Conservation (phyloP, 2,329 filamentous ascomycete genomes). For the Pseudogymnoascus sp. region DNA sequence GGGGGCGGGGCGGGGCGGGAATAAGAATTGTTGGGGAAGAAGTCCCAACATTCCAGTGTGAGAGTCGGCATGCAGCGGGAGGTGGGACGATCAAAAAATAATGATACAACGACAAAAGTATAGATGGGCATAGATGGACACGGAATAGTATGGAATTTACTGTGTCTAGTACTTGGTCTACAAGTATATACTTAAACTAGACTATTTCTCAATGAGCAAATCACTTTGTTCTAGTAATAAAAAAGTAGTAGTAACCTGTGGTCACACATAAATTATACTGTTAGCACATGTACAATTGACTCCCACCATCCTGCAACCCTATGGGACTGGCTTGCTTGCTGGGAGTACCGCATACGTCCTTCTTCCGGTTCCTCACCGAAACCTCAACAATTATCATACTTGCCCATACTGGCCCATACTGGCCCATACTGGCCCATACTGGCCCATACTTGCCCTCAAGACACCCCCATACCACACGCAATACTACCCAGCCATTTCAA, state of each 20-base stretch:
- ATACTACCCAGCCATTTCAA: not conserved
- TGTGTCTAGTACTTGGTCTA: not conserved
- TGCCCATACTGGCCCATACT: not conserved
- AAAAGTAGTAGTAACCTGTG: not conserved
- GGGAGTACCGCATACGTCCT: not conserved
- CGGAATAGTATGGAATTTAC: too few species aligned
- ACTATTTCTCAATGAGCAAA: not conserved
- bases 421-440: too few species aligned
- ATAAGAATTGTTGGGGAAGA: slow-evolving; percentile 5
- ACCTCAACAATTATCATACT: slow-evolving; percentile 5
- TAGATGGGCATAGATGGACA: too few species aligned
- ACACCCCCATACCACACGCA: not conserved
- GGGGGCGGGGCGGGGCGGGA: not conserved
- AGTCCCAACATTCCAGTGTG: not conserved
- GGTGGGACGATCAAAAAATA: not conserved
- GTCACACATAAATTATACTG: not conserved
- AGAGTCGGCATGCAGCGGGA: not conserved
- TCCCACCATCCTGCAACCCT: not conserved
- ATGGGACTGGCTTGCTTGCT: not conserved
- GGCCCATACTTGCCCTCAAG: not conserved
- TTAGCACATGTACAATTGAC: not conserved
- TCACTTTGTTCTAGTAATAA: not conserved
- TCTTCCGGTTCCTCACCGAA: not conserved
- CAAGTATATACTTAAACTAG: not conserved
- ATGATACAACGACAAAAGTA: not conserved